A percentile compares a stretch with the other conserved stretches of the same genome.
These are phyloP conservation scores for Punica granatum DNA, from an alignment of 345 rosid genomes.

Conservation along the genomic window DNA sequence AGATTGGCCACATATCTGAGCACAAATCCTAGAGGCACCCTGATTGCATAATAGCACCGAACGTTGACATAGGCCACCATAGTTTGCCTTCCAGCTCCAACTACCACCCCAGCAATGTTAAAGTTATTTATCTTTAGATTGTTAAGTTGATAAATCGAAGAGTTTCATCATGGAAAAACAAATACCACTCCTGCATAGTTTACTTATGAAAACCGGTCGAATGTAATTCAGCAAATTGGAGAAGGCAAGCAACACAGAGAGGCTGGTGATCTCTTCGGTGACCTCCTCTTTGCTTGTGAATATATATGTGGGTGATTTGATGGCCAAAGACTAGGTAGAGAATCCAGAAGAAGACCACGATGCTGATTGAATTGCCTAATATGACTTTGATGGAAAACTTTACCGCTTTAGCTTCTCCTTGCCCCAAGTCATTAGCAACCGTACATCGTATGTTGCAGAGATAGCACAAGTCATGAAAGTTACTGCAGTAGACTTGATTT, in stretches of 20 bases:
- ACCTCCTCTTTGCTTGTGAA: slow-evolving; percentile 27
- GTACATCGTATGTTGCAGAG: slow-evolving; percentile 29
- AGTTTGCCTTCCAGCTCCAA: slow-evolving; percentile 24
- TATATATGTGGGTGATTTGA: slow-evolving; percentile 15
- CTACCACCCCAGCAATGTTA: not conserved
- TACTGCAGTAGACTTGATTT: not conserved
- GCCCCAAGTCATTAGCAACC: slow-evolving; percentile 46
- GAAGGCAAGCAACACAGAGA: slow-evolving; percentile 32
- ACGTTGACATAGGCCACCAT: slow-evolving; percentile 23
- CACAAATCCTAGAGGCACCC: slow-evolving; percentile 25
- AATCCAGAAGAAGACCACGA: slow-evolving; percentile 24
- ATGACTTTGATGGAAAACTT: slow-evolving; percentile 27
- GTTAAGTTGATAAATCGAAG: not conserved
- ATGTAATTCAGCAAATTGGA: slow-evolving; percentile 31
- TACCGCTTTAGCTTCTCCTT: slow-evolving; percentile 28
- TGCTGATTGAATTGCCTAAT: slow-evolving; percentile 8
- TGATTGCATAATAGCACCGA: slow-evolving; percentile 18
- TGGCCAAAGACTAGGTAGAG: slow-evolving; percentile 24
- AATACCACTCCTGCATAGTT: too few relatives aligned
- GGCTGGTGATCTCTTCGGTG: slow-evolving; percentile 19
- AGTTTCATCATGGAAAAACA: not conserved
- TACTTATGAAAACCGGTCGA: slow-evolving; percentile 29
- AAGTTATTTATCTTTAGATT: too few relatives aligned
- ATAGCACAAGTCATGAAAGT: not conserved
- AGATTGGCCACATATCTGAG: slow-evolving; percentile 13